These are phyloP conservation scores for Craterostigma plantagineum DNA, from an alignment of 257 asterid genomes.

Conservation along the genomic window DNA sequence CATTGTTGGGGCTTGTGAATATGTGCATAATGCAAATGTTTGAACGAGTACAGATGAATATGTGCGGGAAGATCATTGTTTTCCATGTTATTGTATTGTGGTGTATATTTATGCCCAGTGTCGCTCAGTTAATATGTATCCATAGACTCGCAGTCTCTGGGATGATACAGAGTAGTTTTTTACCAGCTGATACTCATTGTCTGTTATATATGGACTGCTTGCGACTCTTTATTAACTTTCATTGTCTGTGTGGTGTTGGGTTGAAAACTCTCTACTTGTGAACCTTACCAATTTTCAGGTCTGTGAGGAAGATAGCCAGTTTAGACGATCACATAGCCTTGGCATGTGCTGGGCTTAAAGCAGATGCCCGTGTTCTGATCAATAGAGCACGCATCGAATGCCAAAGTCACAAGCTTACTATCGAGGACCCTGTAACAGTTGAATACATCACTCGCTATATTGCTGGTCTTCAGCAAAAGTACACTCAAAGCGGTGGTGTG, in stretches of 20 bases:
- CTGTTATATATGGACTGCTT: background rate
- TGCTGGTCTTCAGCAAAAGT: constrained; percentile 98
- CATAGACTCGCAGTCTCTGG: no score
- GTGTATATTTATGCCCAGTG: no score
- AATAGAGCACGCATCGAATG: constrained; percentile 90
- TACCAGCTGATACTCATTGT: no score
- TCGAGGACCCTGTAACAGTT: constrained; percentile 93
- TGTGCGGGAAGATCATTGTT: no score
- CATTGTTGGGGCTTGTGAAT: no score
- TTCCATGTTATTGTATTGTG: no score
- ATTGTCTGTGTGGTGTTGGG: no score
- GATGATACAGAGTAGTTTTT: no score
- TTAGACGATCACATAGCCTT: constrained; percentile 86
- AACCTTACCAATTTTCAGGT: constrained; percentile 23
- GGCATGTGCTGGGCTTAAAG: constrained; percentile 97
- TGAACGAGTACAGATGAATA: no score
- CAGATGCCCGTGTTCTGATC: constrained; percentile 92
- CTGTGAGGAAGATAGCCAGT: constrained; percentile 89
- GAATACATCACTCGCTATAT: constrained; percentile 94
- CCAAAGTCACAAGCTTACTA: constrained; percentile 60
- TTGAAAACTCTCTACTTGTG: background rate
- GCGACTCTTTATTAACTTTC: background rate
- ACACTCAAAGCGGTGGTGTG: constrained; percentile 99
- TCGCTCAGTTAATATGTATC: no score
- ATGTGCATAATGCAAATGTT: no score